Conservation (phyloP, 306 rosid species). For the Medicago lupulina region DNA sequence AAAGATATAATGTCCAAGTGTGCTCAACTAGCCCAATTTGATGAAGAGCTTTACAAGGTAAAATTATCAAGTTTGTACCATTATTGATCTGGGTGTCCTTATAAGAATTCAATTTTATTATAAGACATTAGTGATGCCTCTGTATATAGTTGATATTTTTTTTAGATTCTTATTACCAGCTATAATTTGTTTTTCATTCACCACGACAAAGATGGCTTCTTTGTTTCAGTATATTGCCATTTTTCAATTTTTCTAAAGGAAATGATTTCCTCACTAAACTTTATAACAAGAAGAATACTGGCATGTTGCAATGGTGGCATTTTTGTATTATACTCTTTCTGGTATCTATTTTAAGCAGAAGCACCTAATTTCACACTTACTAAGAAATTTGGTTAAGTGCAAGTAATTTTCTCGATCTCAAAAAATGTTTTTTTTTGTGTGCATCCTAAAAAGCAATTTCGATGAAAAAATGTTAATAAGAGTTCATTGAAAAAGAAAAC, state of each 20-base stretch:
- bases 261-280: background rate
- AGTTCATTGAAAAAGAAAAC: background rate
- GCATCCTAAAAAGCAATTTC: background rate
- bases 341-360: background rate
- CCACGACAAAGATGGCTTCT: too few species aligned
- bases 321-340: background rate
- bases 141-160: background rate
- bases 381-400: background rate
- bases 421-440: background rate
- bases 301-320: background rate
- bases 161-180: background rate
- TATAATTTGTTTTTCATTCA: slow-evolving; percentile 11
- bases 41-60: slow-evolving; percentile 98
- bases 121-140: slow-evolving; percentile 10
- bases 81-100: slow-evolving; percentile 8
- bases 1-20: slow-evolving; percentile 92
- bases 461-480: background rate
- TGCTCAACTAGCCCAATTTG: slow-evolving; percentile 96
- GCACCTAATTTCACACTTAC: background rate
- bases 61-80: slow-evolving; percentile 19
- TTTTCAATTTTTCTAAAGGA: background rate
- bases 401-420: background rate
- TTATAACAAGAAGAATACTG: background rate
- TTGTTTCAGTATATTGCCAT: too few species aligned
- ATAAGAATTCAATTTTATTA: slow-evolving; percentile 15